Conservation (phyloP, 2,329 filamentous ascomycete species). For the Cadophora malorum region DNA sequence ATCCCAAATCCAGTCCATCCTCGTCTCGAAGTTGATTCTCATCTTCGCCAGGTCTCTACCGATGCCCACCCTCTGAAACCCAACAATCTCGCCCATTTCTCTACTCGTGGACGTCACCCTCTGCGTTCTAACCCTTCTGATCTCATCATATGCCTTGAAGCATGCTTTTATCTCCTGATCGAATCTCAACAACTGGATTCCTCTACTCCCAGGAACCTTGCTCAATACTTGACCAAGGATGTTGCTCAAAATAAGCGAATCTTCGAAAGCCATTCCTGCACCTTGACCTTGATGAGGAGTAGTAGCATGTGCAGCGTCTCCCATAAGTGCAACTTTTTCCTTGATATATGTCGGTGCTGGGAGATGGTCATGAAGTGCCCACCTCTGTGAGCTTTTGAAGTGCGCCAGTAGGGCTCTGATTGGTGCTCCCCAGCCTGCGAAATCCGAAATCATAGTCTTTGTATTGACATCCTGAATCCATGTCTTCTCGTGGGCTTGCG, state of each 20-base stretch:
- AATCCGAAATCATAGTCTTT: neutral
- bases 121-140: constrained; percentile 18
- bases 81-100: constrained; percentile 10
- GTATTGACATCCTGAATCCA: neutral
- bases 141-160: constrained; percentile 20
- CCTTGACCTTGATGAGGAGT: constrained; percentile 68
- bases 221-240: constrained; percentile 6
- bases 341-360: constrained; percentile 49
- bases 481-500: neutral
- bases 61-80: neutral
- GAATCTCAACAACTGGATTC: neutral
- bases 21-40: neutral
- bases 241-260: constrained; percentile 42
- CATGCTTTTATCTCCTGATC: neutral
- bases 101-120: constrained; percentile 17
- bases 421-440: neutral
- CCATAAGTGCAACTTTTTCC: constrained; percentile 55
- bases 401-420: neutral
- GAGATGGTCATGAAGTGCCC: constrained; percentile 39
- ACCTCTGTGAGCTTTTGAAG: neutral
- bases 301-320: constrained; percentile 67
- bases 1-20: constrained; percentile 19
- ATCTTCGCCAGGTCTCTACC: constrained; percentile 8
- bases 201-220: neutral
- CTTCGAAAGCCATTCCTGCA: constrained; percentile 52